phyloP scores from a whole-genome alignment of 129 eudicot species.

The Lactuca saligna region DNA sequence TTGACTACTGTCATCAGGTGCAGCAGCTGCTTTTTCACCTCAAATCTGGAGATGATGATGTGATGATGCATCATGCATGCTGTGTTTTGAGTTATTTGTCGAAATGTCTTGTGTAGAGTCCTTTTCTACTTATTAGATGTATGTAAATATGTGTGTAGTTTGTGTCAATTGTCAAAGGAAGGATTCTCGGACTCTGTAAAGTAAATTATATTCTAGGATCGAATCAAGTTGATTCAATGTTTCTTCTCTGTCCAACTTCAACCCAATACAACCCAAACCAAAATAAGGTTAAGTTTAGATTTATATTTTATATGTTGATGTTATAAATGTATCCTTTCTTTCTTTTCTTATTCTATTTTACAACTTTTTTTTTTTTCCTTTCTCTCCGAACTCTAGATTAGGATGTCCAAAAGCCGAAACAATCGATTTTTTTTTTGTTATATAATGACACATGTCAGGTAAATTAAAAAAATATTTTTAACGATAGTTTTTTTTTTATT shows the following conservation, averaged over 20 bases:
- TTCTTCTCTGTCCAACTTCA: not conserved
- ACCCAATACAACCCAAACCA: slow-evolving; percentile 14
- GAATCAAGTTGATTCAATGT: slow-evolving; percentile 23
- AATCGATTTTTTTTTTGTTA: too few species aligned
- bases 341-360: too few species aligned
- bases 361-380: too few species aligned
- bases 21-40: not conserved
- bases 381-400: too few species aligned
- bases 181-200: slow-evolving; percentile 43
- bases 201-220: slow-evolving; percentile 22
- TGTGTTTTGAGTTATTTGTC: slow-evolving; percentile 18
- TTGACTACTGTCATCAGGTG: too few species aligned
- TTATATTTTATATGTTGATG: slow-evolving; percentile 13
- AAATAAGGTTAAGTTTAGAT: slow-evolving; percentile 22
- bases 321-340: not conserved
- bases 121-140: slow-evolving; percentile 23
- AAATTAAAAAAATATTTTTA: too few species aligned
- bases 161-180: slow-evolving; percentile 18
- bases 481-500: too few species aligned
- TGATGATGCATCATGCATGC: not conserved
- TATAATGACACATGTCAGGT: too few species aligned
- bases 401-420: too few species aligned
- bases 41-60: slow-evolving; percentile 25
- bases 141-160: slow-evolving; percentile 36
- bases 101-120: slow-evolving; percentile 22